Base-by-base conservation (phyloP, 352 stramenopile genomes). In the Pythium periplocum region DNA sequence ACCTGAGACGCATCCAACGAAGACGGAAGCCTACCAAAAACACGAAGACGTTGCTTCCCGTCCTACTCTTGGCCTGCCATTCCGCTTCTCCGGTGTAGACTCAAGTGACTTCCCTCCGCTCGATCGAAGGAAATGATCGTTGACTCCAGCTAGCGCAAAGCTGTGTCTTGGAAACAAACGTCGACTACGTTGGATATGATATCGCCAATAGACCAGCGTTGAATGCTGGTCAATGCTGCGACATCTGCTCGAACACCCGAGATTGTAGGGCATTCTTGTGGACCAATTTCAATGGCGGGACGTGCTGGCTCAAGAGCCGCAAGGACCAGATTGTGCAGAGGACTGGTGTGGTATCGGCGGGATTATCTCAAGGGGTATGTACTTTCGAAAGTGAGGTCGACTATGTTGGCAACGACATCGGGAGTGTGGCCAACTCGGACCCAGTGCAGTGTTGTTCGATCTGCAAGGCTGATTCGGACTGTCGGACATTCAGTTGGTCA, bases 361-460 rank as follows among this genome's bases (percentile, higher is more conserved):
- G 12, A 12, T 43, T 43, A 12, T 8, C 1, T 12, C 38, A 12
- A 12, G 38, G 7, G 38, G 59, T 45, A 54, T 37, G 9, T 2
- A 34, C 47, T 1, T 42, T 66, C 38, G 37, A 54, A 11, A 51
- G 57, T 33, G 51, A 64, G 45, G 51, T 57, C 31, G 66, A 74
- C 47, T 75, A 67, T 46, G 51, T 40, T 12, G 68, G 51, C 37
- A 68, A 70, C 41, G 61, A 72, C 49, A 57, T 75, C 51, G 63
- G 54, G 42, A 69, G 40, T n/a, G 52, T 59, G 1, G 11, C 12
- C 10, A 61, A 45, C 12, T 44, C 44, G 7, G 59, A 33, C 6
- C 53, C 66, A 4, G 50, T 32, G 2, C 62, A 49, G 35, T 75
- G 66, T 44, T 73, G 65, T 35, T 26, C 44, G 10, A 64, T 70